phyloP scores from a whole-genome alignment of 805 yeast species.

The Schwanniomyces occidentalis region DNA sequence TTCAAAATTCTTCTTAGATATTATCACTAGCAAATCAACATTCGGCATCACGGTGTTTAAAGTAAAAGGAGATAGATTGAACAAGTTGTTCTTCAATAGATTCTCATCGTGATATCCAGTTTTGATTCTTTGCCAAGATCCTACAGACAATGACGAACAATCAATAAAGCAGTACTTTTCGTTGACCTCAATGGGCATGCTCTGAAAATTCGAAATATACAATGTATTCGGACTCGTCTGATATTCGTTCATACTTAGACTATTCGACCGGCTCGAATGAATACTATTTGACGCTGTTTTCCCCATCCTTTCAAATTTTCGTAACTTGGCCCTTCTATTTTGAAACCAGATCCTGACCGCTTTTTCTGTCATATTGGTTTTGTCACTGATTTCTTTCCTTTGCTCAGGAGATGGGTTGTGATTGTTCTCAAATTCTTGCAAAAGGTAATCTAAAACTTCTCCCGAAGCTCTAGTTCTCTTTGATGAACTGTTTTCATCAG shows the following conservation, averaged over 20 bases:
- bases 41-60: slow-evolving; percentile 63
- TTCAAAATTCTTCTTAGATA: slow-evolving; percentile 69
- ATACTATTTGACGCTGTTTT: slow-evolving; percentile 15
- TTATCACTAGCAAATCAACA: slow-evolving; percentile 69
- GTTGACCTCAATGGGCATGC: slow-evolving; percentile 52
- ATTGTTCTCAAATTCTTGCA: slow-evolving; percentile 67
- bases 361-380: slow-evolving; percentile 81
- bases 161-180: slow-evolving; percentile 70
- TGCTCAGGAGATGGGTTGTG: slow-evolving; percentile 76
- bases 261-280: slow-evolving; percentile 24
- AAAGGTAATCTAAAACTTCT: slow-evolving; percentile 67
- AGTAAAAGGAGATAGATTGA: slow-evolving; percentile 68
- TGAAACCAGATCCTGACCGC: slow-evolving; percentile 94
- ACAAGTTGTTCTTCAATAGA: slow-evolving; percentile 44
- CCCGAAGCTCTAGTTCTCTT: slow-evolving; percentile 78
- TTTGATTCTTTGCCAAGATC: slow-evolving; percentile 78
- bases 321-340: slow-evolving; percentile 76
- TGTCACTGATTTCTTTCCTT: slow-evolving; percentile 66
- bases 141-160: slow-evolving; percentile 67
- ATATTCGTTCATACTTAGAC: slow-evolving; percentile 11
- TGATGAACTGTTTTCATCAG: slow-evolving; percentile 22
- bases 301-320: slow-evolving; percentile 60
- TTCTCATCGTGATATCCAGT: slow-evolving; percentile 53
- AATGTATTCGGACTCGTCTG: slow-evolving; percentile 6
- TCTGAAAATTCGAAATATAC: slow-evolving; percentile 4